phyloP scores from a whole-genome alignment of 805 yeast genomes.

The Lachancea kluyveri region DNA sequence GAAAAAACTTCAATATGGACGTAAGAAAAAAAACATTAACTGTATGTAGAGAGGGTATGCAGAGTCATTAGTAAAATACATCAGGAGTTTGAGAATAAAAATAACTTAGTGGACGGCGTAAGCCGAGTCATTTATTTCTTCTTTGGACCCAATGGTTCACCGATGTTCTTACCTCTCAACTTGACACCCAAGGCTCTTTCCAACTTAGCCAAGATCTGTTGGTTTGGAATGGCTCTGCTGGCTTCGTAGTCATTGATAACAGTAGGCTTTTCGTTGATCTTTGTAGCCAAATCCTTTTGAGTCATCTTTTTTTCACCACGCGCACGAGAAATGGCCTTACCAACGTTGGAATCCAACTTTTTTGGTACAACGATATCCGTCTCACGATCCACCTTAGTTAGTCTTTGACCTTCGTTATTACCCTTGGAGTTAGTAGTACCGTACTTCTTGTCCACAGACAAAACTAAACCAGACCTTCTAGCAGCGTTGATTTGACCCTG shows the following conservation, averaged over 20 bases:
- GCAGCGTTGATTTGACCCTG: conserved; percentile 83
- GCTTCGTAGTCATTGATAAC: conserved; percentile 95
- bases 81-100: too few species aligned
- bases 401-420: conserved; percentile 89
- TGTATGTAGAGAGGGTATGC: too few species aligned
- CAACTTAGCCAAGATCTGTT: conserved; percentile 84
- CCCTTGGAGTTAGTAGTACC: conserved; percentile 55
- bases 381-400: conserved; percentile 87
- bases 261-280: conserved; percentile 91
- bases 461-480: conserved; percentile 82
- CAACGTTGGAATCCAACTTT: conserved; percentile 78
- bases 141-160: conserved; percentile 64
- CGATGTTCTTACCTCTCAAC: conserved; percentile 93
- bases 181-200: conserved; percentile 93
- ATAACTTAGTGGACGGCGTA: too few species aligned
- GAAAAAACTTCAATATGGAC: too few species aligned
- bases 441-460: conserved; percentile 91
- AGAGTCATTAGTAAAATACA: too few species aligned
- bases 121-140: too few species aligned
- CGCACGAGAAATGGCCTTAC: conserved; percentile 78
- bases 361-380: conserved; percentile 92
- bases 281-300: conserved; percentile 95
- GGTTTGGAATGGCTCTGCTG: conserved; percentile 94
- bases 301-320: conserved; percentile 84
- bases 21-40: too few species aligned